Base-by-base conservation (phyloP, 2,329 filamentous ascomycete genomes). In the Dothideomycetes sp. region DNA sequence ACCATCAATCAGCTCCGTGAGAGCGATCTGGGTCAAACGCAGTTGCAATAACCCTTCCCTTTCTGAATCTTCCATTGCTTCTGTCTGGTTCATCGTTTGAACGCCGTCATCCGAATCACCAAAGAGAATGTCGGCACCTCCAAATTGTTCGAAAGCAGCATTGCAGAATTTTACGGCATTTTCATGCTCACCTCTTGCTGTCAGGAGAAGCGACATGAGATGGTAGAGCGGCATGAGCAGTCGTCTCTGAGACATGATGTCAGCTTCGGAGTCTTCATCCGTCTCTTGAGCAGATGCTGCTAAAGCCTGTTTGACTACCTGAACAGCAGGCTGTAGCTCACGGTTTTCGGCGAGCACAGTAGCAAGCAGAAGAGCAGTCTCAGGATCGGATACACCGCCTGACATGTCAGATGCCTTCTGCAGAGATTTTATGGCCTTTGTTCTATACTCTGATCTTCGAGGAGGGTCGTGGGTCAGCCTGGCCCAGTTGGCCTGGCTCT, bases 11-110 rank as follows among this genome's bases (percentile, higher is more conserved):
- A 91, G 66, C 61, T 96, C 89, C 3, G 91, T 63, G 15, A 98
- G 72, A 4, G 83, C 74, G 45, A 98, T 69, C 54, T 96, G 88
- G 9, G 89, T 95, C 76, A 96, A 94, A 60, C 94, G 94, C 46
- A 95, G 79, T 60, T 96, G 84, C n/a, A 98, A 64, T 29, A 98
- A 80, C 34, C 77, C 76, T 59, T 88, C 84, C 56, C 87, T 93
- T 56, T 96, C 88, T 18, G 78, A 76, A 44, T 80, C 76, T 47
- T 86, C 82, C 78, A 95, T 84, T 31, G 84, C 78, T 49, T 89
- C 82, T 1, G 93, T 72, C 33, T 84, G 56, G 3, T 17, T 33
- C 17, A n/a, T n/a, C 18, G 18, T 8, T 15, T 30, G 27, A 15
- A n/a, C 27, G 4, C 25, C 16, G 22, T 27, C 28, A n/a, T 36